phyloP scores from a whole-genome alignment of 305 asterid genomes.

The Fraxinus baroniana region DNA sequence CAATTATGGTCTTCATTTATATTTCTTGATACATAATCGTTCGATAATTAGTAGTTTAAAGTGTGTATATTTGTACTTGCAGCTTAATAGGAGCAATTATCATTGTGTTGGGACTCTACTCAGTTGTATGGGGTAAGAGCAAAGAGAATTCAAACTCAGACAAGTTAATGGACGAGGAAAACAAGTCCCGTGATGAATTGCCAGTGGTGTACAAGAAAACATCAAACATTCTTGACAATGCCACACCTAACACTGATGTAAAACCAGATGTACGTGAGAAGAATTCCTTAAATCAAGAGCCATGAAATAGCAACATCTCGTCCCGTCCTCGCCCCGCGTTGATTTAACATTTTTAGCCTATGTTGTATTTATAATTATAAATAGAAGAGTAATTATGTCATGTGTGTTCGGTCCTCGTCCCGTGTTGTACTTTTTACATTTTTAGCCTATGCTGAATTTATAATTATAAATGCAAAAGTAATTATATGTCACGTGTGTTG shows the following conservation, averaged over 20 bases:
- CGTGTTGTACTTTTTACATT: too few species aligned
- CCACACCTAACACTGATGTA: conserved; percentile 15
- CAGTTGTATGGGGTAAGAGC: conserved; percentile 90
- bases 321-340: neutral
- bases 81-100: conserved; percentile 76
- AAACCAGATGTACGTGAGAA: conserved; percentile 16
- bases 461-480: neutral
- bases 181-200: conserved; percentile 30
- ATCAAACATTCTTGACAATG: conserved; percentile 12
- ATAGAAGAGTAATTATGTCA: neutral
- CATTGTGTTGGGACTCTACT: conserved; percentile 76
- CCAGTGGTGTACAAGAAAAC: conserved; percentile 33
- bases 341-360: too few species aligned
- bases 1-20: neutral
- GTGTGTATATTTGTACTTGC: conserved; percentile 20
- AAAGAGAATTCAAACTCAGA: conserved; percentile 44
- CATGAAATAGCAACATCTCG: conserved; percentile 22
- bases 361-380: neutral
- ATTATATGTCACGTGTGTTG: neutral
- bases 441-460: neutral
- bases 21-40: neutral
- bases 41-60: neutral
- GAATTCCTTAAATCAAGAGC: conserved; percentile 21
- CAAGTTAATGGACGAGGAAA: conserved; percentile 27
- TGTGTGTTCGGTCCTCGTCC: too few species aligned